Evolutionary conservation across 139 green algal species (phyloP).

Genomic region (Microglena sp.): DNA sequence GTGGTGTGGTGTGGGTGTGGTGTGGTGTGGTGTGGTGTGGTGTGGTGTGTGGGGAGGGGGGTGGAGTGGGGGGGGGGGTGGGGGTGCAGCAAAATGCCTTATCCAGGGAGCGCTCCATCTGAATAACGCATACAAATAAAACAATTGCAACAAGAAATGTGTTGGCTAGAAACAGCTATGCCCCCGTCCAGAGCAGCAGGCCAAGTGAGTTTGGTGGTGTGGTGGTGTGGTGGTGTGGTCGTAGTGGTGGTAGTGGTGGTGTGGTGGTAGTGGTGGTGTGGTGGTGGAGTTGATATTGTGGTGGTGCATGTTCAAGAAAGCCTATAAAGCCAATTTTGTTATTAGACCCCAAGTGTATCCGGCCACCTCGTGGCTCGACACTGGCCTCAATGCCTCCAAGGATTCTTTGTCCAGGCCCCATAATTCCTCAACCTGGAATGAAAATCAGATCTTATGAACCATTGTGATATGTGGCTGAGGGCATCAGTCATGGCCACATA

Average conservation of each 20-base stretch:
- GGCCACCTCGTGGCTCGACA: background rate
- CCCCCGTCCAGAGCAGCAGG: background rate
- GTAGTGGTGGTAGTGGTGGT: no score
- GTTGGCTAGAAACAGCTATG: background rate
- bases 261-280: no score
- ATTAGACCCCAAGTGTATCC: background rate
- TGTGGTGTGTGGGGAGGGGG: background rate
- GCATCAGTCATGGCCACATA: constrained; percentile 9
- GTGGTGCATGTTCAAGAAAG: background rate
- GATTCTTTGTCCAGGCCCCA: constrained; percentile 15
- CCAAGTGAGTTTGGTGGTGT: no score
- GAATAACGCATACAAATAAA: no score
- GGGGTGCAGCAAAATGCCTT: constrained; percentile 1
- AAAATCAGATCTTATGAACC: background rate
- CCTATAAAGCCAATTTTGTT: background rate
- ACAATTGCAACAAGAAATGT: no score
- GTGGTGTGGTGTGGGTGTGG: background rate
- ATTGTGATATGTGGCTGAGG: background rate
- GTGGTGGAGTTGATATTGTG: background rate
- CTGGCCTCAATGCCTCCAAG: constrained; percentile 5
- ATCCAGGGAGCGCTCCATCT: no score
- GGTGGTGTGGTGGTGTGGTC: no score
- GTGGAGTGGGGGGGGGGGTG: background rate
- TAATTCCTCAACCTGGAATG: constrained; percentile 14
- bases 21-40: background rate